A percentile compares a stretch with the other conserved stretches of the same genome.
Conservation (phyloP, 2,329 filamentous ascomycete species). For the Paradendryphiella salina region DNA sequence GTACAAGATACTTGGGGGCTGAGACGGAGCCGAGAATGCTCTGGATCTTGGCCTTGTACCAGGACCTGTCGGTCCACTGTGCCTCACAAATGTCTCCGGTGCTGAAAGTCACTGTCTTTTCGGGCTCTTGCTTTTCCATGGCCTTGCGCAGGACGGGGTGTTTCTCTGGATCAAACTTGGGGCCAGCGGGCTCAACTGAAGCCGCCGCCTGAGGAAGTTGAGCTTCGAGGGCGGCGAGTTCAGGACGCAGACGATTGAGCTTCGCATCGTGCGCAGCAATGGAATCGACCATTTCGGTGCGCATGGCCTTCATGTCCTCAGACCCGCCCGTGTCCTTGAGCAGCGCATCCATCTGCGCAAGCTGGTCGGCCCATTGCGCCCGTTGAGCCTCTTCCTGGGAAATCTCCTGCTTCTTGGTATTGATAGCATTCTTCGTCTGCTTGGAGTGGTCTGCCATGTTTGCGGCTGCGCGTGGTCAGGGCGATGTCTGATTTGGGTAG, state of each 20-base stretch:
- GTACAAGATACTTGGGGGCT: constrained; percentile 90
- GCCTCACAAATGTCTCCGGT: constrained; percentile 90
- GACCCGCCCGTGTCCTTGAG: constrained; percentile 75
- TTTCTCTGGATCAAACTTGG: constrained; percentile 78
- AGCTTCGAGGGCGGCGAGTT: constrained; percentile 64
- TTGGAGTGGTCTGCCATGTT: constrained; percentile 33
- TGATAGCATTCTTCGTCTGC: constrained; percentile 34
- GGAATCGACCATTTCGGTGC: constrained; percentile 78
- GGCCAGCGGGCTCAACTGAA: constrained; percentile 31
- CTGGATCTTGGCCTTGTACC: constrained; percentile 90
- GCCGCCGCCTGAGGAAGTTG: constrained; percentile 44
- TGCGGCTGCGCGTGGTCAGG: neutral
- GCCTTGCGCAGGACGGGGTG: constrained; percentile 69
- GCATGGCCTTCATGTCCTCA: constrained; percentile 77
- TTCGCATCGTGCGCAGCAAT: constrained; percentile 77
- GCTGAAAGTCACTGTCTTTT: constrained; percentile 63
- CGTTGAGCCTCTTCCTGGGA: constrained; percentile 24
- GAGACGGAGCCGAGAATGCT: constrained; percentile 91
- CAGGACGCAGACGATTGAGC: constrained; percentile 61
- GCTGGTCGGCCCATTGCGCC: constrained; percentile 24
- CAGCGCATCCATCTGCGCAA: constrained; percentile 72
- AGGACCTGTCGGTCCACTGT: constrained; percentile 88
- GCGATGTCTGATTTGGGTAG: neutral
- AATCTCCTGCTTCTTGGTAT: constrained; percentile 32
- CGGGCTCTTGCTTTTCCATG: constrained; percentile 46